phyloP scores from a whole-genome alignment of 345 rosid species.

The Kandelia obovata region DNA sequence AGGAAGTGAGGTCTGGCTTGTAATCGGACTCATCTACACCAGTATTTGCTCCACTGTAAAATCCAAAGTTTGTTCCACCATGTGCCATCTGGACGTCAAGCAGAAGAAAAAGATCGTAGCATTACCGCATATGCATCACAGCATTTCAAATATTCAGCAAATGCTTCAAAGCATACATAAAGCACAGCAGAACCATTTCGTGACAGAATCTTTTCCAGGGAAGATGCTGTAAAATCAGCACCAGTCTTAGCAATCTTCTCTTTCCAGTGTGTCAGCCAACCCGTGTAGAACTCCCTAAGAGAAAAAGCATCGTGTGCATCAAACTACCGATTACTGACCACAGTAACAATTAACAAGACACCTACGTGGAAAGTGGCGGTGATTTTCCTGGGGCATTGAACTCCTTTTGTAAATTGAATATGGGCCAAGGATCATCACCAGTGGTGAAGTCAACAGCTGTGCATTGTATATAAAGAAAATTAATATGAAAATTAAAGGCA shows the following conservation, averaged over 20 bases:
- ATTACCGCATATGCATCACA: slow-evolving; percentile 3
- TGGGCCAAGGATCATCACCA: slow-evolving; percentile 80
- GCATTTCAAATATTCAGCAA: neutral
- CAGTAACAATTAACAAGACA: slow-evolving; percentile 8
- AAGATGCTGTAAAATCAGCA: slow-evolving; percentile 63
- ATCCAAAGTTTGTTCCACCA: slow-evolving; percentile 97
- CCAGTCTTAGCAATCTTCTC: slow-evolving; percentile 66
- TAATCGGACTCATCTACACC: slow-evolving; percentile 58
- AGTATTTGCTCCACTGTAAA: slow-evolving; percentile 91
- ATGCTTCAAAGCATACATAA: slow-evolving; percentile 51
- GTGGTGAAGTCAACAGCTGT: slow-evolving; percentile 90
- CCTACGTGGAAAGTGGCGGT: slow-evolving; percentile 89
- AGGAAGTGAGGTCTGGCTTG: slow-evolving; percentile 91
- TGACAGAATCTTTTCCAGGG: slow-evolving; percentile 68
- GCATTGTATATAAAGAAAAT: slow-evolving; percentile 12
- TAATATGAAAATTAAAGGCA: too few relatives aligned
- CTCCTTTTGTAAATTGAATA: slow-evolving; percentile 76
- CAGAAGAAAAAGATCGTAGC: neutral
- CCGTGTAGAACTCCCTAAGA: slow-evolving; percentile 90
- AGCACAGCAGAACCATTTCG: slow-evolving; percentile 90
- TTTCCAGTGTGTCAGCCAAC: slow-evolving; percentile 99
- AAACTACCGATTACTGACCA: slow-evolving; percentile 1
- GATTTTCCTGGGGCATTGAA: slow-evolving; percentile 91
- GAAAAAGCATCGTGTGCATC: slow-evolving; percentile 12
- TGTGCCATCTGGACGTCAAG: slow-evolving; percentile 73